These are phyloP conservation scores for Epichloe festucae DNA, from an alignment of 2,329 filamentous ascomycete genomes.

Conservation along the genomic window DNA sequence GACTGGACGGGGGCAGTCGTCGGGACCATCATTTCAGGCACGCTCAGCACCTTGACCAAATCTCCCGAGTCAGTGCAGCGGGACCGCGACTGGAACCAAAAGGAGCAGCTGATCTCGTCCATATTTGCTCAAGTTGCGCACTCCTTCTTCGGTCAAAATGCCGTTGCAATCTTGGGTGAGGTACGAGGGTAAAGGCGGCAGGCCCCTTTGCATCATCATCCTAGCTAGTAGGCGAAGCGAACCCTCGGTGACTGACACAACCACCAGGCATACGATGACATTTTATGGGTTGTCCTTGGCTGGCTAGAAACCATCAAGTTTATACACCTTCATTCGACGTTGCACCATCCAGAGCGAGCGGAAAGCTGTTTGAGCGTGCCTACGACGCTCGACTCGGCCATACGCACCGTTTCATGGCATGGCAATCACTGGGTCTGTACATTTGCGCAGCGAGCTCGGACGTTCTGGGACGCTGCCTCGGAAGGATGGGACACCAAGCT, in stretches of 20 bases:
- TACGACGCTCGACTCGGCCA: slow-evolving; percentile 3
- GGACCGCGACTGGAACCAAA: slow-evolving; percentile 31
- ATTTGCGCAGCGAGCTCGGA: slow-evolving; percentile 69
- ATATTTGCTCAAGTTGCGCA: slow-evolving; percentile 67
- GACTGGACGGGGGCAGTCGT: slow-evolving; percentile 90
- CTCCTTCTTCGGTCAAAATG: slow-evolving; percentile 81
- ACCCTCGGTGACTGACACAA: background rate
- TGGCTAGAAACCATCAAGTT: slow-evolving; percentile 80
- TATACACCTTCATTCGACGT: slow-evolving; percentile 51
- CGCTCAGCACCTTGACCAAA: slow-evolving; percentile 56
- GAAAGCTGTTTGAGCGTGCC: slow-evolving; percentile 6
- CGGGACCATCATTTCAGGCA: slow-evolving; percentile 64
- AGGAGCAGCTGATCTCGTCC: slow-evolving; percentile 68
- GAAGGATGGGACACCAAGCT: slow-evolving; percentile 70
- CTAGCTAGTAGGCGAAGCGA: background rate
- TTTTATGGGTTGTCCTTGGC: slow-evolving; percentile 86
- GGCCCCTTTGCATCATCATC: background rate
- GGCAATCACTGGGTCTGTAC: slow-evolving; percentile 60
- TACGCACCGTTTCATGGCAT: slow-evolving; percentile 48
- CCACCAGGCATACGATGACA: slow-evolving; percentile 72
- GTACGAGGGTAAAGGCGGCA: slow-evolving; percentile 12
- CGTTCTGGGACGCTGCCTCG: slow-evolving; percentile 75
- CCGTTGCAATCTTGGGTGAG: slow-evolving; percentile 54
- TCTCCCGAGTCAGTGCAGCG: slow-evolving; percentile 31
- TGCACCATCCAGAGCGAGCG: slow-evolving; percentile 38